A percentile compares a stretch with the other conserved stretches of the same genome.
Evolutionary conservation across 2,329 filamentous ascomycete genomes (phyloP).

Genomic region (Trichophyton verrucosum): DNA sequence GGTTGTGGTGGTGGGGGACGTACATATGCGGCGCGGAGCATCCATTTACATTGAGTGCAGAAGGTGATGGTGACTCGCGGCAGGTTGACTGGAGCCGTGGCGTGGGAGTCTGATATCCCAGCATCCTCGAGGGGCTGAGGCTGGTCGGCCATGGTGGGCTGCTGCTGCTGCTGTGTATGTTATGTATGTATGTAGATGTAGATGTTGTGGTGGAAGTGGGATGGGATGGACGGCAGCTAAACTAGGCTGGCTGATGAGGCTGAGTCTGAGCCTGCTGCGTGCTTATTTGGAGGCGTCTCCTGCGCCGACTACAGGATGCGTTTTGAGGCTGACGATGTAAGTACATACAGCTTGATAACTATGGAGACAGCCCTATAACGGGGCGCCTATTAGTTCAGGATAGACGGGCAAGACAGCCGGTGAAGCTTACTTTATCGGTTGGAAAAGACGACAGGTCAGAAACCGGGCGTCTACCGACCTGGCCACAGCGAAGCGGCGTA

Average conservation of each 20-base stretch:
- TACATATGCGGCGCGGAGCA: conserved; percentile 76
- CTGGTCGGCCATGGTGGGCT: not conserved
- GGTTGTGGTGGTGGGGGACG: conserved; percentile 15
- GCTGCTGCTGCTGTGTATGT: not conserved
- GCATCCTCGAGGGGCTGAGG: not conserved
- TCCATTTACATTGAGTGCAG: conserved; percentile 91
- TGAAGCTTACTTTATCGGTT: not conserved
- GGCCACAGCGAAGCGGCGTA: not conserved
- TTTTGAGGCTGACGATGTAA: not conserved
- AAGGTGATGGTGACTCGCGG: conserved; percentile 79
- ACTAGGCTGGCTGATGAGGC: not conserved
- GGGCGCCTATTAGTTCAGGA: not conserved
- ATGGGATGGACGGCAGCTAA: not conserved
- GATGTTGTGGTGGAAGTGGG: not conserved
- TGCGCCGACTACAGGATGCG: not conserved
- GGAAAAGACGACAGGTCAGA: not conserved
- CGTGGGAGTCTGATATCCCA: not conserved
- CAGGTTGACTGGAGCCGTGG: conserved; percentile 28
- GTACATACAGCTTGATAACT: not conserved
- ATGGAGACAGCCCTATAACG: not conserved
- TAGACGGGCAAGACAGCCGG: too few relatives aligned
- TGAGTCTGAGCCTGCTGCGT: not conserved
- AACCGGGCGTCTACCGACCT: not conserved
- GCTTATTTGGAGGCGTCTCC: not conserved
- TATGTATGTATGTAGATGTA: not conserved